Conservation (phyloP, 345 rosid species). For the Excoecaria agallocha region DNA sequence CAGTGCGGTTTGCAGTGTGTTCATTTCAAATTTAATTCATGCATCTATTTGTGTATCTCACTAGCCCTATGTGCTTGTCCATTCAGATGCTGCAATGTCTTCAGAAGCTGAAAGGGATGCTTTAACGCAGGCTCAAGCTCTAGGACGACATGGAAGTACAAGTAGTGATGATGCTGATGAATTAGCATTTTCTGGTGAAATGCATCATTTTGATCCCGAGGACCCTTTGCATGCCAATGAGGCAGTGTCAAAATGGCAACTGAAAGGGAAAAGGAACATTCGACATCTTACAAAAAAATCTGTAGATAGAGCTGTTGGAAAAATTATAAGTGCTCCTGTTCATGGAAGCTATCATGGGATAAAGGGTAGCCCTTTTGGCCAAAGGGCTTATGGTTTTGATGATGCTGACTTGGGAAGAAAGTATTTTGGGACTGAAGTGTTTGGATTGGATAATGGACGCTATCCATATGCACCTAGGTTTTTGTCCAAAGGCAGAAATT, state of each 20-base stretch:
- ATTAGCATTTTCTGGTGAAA: constrained; percentile 68
- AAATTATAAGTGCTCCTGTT: constrained; percentile 30
- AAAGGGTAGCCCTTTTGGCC: constrained; percentile 40
- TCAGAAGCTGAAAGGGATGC: constrained; percentile 32
- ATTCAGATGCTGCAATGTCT: constrained; percentile 33
- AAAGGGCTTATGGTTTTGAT: constrained; percentile 41
- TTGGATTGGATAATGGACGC: constrained; percentile 32
- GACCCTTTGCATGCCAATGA: constrained; percentile 46
- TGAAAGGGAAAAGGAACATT: constrained; percentile 80
- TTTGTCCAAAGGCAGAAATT: constrained; percentile 40
- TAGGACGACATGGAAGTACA: constrained; percentile 55
- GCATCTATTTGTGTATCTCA: constrained; percentile 6
- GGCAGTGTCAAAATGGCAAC: constrained; percentile 87
- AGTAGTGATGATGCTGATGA: constrained; percentile 75
- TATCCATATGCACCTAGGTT: constrained; percentile 41
- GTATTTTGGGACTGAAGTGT: constrained; percentile 40
- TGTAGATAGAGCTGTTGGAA: constrained; percentile 34
- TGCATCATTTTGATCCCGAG: constrained; percentile 45
- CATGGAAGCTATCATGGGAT: constrained; percentile 44
- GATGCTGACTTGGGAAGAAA: constrained; percentile 46
- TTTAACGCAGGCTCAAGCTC: constrained; percentile 40
- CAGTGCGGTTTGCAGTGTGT: neutral
- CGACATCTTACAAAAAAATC: constrained; percentile 62
- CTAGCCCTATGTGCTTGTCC: constrained; percentile 1
- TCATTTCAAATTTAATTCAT: neutral